Percentiles rank a stretch among this genome's conserved stretches.
phyloP scores from a whole-genome alignment of 1,284 basidiomycete genomes.

The Macrocybe sp. region DNA sequence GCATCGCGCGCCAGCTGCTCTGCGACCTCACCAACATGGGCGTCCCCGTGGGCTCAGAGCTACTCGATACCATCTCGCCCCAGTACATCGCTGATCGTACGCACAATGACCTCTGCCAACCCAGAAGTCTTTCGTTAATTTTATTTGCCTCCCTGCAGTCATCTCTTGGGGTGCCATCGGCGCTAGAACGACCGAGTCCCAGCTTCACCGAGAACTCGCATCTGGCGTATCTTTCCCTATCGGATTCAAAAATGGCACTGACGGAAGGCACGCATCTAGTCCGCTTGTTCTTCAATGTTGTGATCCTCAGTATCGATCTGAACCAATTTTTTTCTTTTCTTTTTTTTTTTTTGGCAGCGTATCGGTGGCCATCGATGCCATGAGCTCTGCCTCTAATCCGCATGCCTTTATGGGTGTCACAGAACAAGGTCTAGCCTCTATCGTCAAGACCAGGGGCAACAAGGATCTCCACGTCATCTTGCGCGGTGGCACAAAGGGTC shows the following conservation, averaged over 20 bases:
- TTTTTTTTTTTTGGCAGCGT: constrained; percentile 32
- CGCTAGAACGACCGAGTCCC: constrained; percentile 92
- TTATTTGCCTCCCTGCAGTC: constrained; percentile 34
- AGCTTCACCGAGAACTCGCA: constrained; percentile 90
- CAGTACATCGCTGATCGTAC: constrained; percentile 72
- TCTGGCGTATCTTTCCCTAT: constrained; percentile 88
- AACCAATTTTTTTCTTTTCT: neutral
- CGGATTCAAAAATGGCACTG: constrained; percentile 99
- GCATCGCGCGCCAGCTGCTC: constrained; percentile 83
- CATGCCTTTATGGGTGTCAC: constrained; percentile 99
- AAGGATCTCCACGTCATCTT: constrained; percentile 92
- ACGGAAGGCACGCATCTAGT: constrained; percentile 57
- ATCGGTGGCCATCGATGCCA: constrained; percentile 88
- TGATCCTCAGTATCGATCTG: too few relatives aligned
- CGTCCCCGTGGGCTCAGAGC: constrained; percentile 91
- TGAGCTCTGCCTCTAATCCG: constrained; percentile 87
- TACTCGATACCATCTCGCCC: constrained; percentile 92
- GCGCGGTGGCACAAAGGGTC: constrained; percentile 83
- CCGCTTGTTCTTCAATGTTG: too few relatives aligned
- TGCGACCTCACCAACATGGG: constrained; percentile 87
- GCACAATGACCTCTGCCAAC: constrained; percentile 15
- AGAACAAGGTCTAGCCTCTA: constrained; percentile 89
- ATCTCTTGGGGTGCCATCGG: constrained; percentile 98
- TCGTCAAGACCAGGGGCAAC: constrained; percentile 94
- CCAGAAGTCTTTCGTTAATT: constrained; percentile 2